Conservation (phyloP, 1,284 basidiomycete species). For the Marasmius oreades region DNA sequence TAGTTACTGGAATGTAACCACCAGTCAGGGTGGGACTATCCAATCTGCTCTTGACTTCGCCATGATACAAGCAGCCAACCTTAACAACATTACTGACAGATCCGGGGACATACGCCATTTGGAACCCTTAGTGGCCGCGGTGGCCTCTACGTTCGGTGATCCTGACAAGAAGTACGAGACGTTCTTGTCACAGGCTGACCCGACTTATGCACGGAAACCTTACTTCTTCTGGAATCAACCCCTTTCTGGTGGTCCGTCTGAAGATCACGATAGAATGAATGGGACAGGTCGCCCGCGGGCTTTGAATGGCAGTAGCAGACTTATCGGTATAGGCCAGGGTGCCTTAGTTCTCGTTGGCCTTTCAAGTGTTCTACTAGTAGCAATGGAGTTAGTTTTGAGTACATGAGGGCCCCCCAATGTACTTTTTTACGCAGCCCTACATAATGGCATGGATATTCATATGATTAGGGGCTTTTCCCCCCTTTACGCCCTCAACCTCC, state of each 20-base stretch:
- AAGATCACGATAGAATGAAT: neutral
- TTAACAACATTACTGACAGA: no score
- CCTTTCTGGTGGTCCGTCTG: conserved; percentile 20
- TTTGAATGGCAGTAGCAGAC: neutral
- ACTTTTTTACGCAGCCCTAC: no score
- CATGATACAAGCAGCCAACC: conserved; percentile 24
- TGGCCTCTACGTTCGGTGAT: conserved; percentile 37
- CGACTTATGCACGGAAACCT: conserved; percentile 26
- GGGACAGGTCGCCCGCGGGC: neutral
- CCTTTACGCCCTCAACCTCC: no score
- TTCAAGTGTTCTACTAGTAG: no score
- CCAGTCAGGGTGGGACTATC: conserved; percentile 47
- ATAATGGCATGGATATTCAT: no score
- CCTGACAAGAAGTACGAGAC: conserved; percentile 29
- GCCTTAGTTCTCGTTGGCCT: no score
- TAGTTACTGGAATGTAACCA: conserved; percentile 45
- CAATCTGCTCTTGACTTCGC: conserved; percentile 42
- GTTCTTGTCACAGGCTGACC: conserved; percentile 25
- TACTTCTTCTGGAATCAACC: conserved; percentile 39
- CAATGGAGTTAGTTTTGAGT: no score
- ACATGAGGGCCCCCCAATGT: no score
- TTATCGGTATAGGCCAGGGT: no score
- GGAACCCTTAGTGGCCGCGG: conserved; percentile 30
- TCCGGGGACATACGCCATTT: conserved; percentile 20
- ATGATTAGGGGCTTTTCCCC: no score